Evolutionary conservation across 202 grass and related monocot species (phyloP).

Genomic region (Schoenoplectus tabernaemontani): DNA sequence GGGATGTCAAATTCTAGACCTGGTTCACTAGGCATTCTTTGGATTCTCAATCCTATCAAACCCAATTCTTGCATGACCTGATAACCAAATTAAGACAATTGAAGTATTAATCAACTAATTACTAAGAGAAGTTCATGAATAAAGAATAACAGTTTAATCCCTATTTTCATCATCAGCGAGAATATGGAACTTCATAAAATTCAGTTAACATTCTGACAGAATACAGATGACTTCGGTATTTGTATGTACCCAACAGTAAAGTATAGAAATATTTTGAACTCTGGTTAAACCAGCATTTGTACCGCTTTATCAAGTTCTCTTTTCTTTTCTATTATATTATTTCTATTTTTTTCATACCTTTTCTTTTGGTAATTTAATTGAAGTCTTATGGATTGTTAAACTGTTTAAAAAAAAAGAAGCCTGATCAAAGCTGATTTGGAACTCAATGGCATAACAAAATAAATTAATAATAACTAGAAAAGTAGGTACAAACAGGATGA

Average conservation of each 20-base stretch:
- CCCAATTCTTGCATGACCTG: conserved; percentile 99
- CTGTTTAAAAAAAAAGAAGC: neutral
- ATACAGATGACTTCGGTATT: neutral
- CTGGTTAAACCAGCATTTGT: neutral
- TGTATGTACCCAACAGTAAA: neutral
- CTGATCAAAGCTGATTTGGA: neutral
- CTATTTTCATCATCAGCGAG: neutral
- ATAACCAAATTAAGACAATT: conserved; percentile 20
- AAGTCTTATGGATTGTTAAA: neutral
- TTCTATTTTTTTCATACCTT: neutral
- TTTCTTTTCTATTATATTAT: too few relatives aligned
- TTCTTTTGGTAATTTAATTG: neutral
- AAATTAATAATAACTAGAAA: neutral
- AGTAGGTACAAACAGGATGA: conserved; percentile 58
- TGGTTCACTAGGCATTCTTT: conserved; percentile 95
- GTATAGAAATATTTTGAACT: neutral
- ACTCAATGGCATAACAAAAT: neutral
- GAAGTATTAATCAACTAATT: conserved; percentile 19
- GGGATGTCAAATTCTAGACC: conserved; percentile 80
- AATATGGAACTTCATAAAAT: neutral
- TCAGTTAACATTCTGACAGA: neutral
- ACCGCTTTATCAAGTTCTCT: neutral
- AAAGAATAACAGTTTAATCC: neutral
- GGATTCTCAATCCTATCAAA: conserved; percentile 92
- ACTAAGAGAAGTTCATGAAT: neutral